These are phyloP conservation scores for Luvunga scandens DNA, from an alignment of 345 rosid genomes.

Conservation along the genomic window DNA sequence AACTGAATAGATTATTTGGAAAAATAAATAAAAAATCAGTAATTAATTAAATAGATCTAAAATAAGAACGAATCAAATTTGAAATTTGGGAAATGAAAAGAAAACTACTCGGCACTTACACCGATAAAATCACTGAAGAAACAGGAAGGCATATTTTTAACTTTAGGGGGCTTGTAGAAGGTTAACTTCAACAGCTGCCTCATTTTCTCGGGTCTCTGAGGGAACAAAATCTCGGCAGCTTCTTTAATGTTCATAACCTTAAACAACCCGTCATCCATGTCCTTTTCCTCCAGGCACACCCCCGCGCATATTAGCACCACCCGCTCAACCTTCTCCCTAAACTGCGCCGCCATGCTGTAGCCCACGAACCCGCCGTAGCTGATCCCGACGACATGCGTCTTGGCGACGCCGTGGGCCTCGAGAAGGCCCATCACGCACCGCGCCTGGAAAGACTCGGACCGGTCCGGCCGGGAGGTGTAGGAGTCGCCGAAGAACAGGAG, in stretches of 20 bases:
- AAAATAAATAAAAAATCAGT: neutral
- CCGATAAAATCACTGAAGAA: conserved; percentile 68
- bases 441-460: conserved; percentile 73
- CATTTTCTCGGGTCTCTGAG: conserved; percentile 58
- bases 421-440: conserved; percentile 55
- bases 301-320: conserved; percentile 79
- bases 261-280: conserved; percentile 67
- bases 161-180: conserved; percentile 59
- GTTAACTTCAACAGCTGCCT: conserved; percentile 47
- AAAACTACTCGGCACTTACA: conserved; percentile 14
- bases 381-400: conserved; percentile 60
- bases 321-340: conserved; percentile 55
- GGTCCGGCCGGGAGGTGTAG: conserved; percentile 64
- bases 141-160: conserved; percentile 62
- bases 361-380: conserved; percentile 91
- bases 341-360: conserved; percentile 79
- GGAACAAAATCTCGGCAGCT: conserved; percentile 51
- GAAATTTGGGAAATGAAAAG: neutral
- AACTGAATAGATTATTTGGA: neutral
- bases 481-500: conserved; percentile 91
- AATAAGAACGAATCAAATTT: neutral
- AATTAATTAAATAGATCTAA: neutral
- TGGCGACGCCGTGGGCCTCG: conserved; percentile 44
- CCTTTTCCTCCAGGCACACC: conserved; percentile 77
- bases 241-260: conserved; percentile 59